Percentiles rank a stretch among this genome's conserved stretches.
These are phyloP conservation scores for Rhodotorula glutinis DNA, from an alignment of 1,284 basidiomycete genomes.

Conservation along the genomic window DNA sequence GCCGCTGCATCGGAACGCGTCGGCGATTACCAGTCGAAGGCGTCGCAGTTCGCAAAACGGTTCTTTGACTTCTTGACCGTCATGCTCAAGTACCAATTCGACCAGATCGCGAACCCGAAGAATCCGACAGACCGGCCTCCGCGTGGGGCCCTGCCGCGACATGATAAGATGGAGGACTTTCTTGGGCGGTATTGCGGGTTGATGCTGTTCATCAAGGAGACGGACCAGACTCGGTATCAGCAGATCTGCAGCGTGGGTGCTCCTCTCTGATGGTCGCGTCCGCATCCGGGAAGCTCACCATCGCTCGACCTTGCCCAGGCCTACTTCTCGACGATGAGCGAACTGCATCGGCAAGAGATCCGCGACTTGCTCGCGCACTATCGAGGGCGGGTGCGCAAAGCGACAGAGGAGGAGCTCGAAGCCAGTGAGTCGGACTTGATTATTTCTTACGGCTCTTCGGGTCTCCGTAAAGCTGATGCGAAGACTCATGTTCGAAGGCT, in stretches of 20 bases:
- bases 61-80: conserved; percentile 83
- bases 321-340: conserved; percentile 80
- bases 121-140: not conserved
- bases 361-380: conserved; percentile 65
- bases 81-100: conserved; percentile 80
- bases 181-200: conserved; percentile 84
- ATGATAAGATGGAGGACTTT: conserved; percentile 71
- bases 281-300: too few species aligned
- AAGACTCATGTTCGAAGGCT: not conserved
- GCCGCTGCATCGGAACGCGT: conserved; percentile 83
- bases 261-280: not conserved
- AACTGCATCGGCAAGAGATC: conserved; percentile 74
- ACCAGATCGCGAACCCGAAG: conserved; percentile 58
- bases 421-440: conserved; percentile 55
- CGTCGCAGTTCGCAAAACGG: conserved; percentile 85
- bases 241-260: conserved; percentile 80
- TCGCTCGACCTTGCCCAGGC: conserved; percentile 56
- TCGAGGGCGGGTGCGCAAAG: conserved; percentile 62
- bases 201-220: conserved; percentile 90
- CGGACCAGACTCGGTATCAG: conserved; percentile 79
- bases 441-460: not conserved
- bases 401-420: conserved; percentile 66
- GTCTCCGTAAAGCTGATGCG: too few species aligned
- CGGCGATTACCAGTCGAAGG: conserved; percentile 82
- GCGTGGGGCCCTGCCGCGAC: conserved; percentile 56